Conservation (phyloP, 495 filamentous ascomycete genomes). For the Aspergillus baeticus region DNA sequence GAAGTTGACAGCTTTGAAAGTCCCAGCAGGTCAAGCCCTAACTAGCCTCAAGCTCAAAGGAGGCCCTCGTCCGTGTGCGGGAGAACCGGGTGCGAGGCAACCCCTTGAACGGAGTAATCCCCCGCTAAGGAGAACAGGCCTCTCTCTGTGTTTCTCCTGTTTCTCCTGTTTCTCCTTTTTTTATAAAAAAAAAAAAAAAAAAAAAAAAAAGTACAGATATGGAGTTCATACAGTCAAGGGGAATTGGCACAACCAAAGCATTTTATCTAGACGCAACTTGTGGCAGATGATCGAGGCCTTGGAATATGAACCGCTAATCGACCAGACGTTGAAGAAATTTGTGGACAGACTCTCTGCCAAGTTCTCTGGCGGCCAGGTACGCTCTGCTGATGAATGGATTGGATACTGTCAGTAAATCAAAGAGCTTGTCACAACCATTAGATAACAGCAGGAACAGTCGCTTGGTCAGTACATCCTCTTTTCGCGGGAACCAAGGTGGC, state of each 20-base stretch:
- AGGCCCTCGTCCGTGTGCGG: no score
- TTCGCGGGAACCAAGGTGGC: conserved; percentile 43
- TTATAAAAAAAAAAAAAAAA: no score
- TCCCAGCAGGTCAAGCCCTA: neutral
- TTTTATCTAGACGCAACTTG: conserved; percentile 24
- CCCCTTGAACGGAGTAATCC: no score
- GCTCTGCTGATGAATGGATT: conserved; percentile 14
- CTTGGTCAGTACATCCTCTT: conserved; percentile 51
- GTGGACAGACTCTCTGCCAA: conserved; percentile 23
- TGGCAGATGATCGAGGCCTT: conserved; percentile 32
- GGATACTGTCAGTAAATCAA: conserved; percentile 11
- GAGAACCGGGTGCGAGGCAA: no score
- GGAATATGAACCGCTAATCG: conserved; percentile 25
- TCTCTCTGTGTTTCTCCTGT: no score
- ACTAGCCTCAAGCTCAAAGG: neutral
- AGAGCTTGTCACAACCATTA: neutral
- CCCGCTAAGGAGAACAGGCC: no score
- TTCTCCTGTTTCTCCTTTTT: no score
- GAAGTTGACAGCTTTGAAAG: no score
- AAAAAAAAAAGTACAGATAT: no score
- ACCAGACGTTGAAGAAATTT: conserved; percentile 26
- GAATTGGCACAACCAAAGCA: conserved; percentile 29
- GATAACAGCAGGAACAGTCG: conserved; percentile 20
- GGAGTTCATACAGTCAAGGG: no score
- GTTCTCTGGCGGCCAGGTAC: conserved; percentile 16